Evolutionary conservation across 2,329 filamentous ascomycete species (phyloP), one percentile per base, ranked within the genome.

Genomic region (Acrocalymma vagum): DNA sequence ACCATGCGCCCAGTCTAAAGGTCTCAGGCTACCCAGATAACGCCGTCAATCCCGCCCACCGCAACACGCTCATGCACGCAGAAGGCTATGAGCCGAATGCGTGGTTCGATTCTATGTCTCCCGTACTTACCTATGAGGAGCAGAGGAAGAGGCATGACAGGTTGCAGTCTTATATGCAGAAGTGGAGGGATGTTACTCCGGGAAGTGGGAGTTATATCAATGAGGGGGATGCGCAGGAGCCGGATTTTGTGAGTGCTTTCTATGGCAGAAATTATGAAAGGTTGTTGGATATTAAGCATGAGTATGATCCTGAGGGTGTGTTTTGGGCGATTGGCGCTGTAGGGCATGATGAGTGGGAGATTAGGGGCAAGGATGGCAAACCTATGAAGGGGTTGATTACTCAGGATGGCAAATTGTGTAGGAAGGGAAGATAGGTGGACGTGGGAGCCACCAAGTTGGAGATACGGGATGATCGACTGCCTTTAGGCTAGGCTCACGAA

Each of bases 181-280:
- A 6, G 8, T 64, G 57, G 57, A 28, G 58, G 3, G 55, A 60
- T 42, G 43, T 60, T 7, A 54, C 55, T 2, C 50, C 48, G 0
- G 52, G 47, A 6, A 38, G 44, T 22, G 58, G 60, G 26, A 50
- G 46, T 35, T 63, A 63, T 48, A 48, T 60, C 24, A 63, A 63
- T 33, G 62, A 64, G 17, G 60, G 58, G 9, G 59, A 63, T 48
- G 55, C 54, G 42, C 58, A 60, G 50, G 58, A 60, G 29, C 45
- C 47, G 43, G 39, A 42, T 17, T 65, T 52, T 51, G 55, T 58
- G 36, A 20, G 48, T 1, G 50, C 43, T 4, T 63, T 62, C 28
- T 67, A 44, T 28, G 61, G 63, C 18, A 21, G 9, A 2, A 55
- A 63, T 34, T 65, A 65, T 44, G 43, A 20, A 25, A 25, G 47